Evolutionary conservation across 495 filamentous ascomycete species (phyloP).

Genomic region (Alectoria sarmentosa): DNA sequence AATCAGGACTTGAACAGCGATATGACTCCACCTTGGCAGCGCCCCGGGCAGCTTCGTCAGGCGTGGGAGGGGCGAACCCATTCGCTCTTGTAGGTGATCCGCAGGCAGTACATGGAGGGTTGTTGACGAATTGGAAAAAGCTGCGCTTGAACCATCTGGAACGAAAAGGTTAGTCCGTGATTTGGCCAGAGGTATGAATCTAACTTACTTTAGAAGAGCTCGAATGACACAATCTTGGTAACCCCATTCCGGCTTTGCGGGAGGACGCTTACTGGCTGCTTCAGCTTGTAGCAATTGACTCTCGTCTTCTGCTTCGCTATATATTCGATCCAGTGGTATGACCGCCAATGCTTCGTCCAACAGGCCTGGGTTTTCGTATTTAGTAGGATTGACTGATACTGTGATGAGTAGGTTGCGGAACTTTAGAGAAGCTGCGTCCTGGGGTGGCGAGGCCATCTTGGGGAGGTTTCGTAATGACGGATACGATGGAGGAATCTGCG

Average conservation of each 20-base stretch:
- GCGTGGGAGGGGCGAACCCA: slow-evolving; percentile 74
- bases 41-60: slow-evolving; percentile 82
- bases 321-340: slow-evolving; percentile 88
- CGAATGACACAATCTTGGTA: slow-evolving; percentile 97
- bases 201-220: slow-evolving; percentile 67
- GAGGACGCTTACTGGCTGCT: slow-evolving; percentile 73
- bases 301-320: slow-evolving; percentile 91
- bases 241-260: slow-evolving; percentile 82
- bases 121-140: slow-evolving; percentile 97
- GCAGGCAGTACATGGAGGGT: slow-evolving; percentile 78
- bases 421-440: slow-evolving; percentile 65
- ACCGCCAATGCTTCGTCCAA: slow-evolving; percentile 83
- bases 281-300: slow-evolving; percentile 76
- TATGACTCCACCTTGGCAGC: slow-evolving; percentile 86
- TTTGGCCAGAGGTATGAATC: neutral
- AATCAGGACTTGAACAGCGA: slow-evolving; percentile 63
- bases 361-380: slow-evolving; percentile 94
- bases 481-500: slow-evolving; percentile 51
- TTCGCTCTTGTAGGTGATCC: slow-evolving; percentile 72
- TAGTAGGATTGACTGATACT: slow-evolving; percentile 74
- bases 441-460: slow-evolving; percentile 70
- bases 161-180: slow-evolving; percentile 20
- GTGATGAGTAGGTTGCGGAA: slow-evolving; percentile 79
- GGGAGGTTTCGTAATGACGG: slow-evolving; percentile 66
- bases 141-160: slow-evolving; percentile 87